These are phyloP conservation scores for Sporothrix humicola DNA, from an alignment of 2,329 filamentous ascomycete species.

Conservation along the genomic window DNA sequence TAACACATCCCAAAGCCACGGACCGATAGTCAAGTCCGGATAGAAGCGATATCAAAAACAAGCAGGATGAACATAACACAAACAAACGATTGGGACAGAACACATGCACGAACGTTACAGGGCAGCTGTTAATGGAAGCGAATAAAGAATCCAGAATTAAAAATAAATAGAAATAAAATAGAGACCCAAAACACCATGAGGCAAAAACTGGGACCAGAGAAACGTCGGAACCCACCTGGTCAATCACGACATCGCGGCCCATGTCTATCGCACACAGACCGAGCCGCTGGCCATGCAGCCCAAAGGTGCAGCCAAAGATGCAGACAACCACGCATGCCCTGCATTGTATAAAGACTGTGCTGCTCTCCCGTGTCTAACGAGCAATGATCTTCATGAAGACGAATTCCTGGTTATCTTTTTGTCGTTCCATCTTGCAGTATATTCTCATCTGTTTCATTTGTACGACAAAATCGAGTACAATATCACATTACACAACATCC, in stretches of 20 bases:
- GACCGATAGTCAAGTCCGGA: neutral
- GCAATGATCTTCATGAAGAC: neutral
- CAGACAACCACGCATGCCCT: neutral
- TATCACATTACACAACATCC: neutral
- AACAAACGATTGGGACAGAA: neutral
- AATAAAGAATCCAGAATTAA: neutral
- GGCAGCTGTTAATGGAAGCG: neutral
- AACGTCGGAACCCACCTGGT: neutral
- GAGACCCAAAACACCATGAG: neutral
- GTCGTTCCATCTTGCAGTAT: neutral
- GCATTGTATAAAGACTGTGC: conserved; percentile 8
- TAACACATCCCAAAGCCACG: neutral
- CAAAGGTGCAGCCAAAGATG: no score
- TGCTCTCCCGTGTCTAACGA: neutral
- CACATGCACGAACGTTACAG: neutral
- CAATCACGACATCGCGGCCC: conserved; percentile 18
- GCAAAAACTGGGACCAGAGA: neutral
- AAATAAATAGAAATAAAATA: neutral
- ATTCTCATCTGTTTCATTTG: neutral
- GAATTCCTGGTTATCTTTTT: neutral
- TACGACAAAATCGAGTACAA: neutral
- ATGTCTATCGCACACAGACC: neutral
- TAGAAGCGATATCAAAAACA: neutral
- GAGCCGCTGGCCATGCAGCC: neutral
- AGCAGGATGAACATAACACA: neutral